Evolutionary conservation across 257 asterid genomes (phyloP), one percentile per base, ranked within the genome.

Genomic region (Apocynum venetum): DNA sequence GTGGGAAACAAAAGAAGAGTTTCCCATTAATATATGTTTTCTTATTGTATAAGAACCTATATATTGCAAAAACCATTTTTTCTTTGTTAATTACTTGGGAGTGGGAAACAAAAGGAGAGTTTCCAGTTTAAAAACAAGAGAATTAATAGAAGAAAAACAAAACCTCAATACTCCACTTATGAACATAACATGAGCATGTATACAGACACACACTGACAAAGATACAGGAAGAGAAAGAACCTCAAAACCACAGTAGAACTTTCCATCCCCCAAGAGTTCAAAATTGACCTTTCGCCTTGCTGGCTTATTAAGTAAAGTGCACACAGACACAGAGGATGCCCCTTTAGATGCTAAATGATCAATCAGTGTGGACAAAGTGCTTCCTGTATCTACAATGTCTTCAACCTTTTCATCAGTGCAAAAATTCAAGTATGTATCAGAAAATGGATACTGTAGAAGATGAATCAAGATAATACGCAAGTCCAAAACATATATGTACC

Each of bases 361-460:
- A 77, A 91, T 82, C 65, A 95, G 89, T 82, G 87, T 81, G 5
- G 84, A 82, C 79, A 95, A 46, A 47, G 99, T 91, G 87, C 74
- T 88, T 79, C 98, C 99, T 46, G 97, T 93, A 83, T 95, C 99
- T 46, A 95, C 97, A 80, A 95, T 85, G 86, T 95, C 99, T 88
- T 95, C 99, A 73, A 95, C 97, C 99, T 91, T 74, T 46, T 8
- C 60, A 53, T 56, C 31, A 38, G 61, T 51, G 35, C 19, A 67
- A 49, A 69, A 74, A 35, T 74, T 65, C 64, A 66, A 41, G 56
- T 35, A 72, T 61, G 36, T 52, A 40, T 61, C 36, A 31, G 25
- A 10, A 57, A 71, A 6, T 43, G 36, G 55, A 53, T 17, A 14
- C 2, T 3, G 2, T 40, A 20, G 5, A 78, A 48, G 14, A 44